Evolutionary conservation across 169 alveolate genomes (phyloP).

Genomic region (Eimeria praecox): DNA sequence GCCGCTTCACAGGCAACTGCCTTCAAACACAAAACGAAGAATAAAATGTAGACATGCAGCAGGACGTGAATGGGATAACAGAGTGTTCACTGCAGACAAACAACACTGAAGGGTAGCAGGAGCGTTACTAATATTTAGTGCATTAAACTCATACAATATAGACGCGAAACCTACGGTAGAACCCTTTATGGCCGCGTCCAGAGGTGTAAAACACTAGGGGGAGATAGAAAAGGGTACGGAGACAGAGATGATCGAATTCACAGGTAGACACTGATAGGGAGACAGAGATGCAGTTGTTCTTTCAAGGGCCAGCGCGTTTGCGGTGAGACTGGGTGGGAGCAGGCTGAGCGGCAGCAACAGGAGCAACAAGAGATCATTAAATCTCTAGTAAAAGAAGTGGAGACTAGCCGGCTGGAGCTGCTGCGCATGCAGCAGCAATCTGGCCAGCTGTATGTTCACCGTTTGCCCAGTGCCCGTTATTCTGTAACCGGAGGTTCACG

Average conservation of each 20-base stretch:
- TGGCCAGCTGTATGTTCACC: constrained; percentile 24
- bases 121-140: neutral
- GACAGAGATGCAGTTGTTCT: neutral
- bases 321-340: neutral
- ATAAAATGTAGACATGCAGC: neutral
- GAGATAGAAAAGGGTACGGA: neutral
- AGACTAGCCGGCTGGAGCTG: constrained; percentile 53
- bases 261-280: neutral
- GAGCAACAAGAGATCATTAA: constrained; percentile 54
- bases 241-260: neutral
- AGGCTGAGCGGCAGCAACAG: constrained; percentile 47
- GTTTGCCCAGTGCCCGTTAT: constrained; percentile 14
- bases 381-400: constrained; percentile 18
- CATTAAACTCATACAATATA: neutral
- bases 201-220: neutral
- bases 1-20: neutral
- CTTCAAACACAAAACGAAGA: neutral
- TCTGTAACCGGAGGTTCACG: neutral
- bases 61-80: neutral
- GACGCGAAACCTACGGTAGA: neutral
- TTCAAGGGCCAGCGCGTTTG: neutral
- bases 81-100: neutral
- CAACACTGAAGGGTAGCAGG: neutral
- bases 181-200: neutral
- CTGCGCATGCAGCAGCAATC: constrained; percentile 64